Percentiles rank a stretch among this genome's conserved stretches.
Conservation (phyloP, 1,284 basidiomycete genomes). For the Dichomitus squalens region DNA sequence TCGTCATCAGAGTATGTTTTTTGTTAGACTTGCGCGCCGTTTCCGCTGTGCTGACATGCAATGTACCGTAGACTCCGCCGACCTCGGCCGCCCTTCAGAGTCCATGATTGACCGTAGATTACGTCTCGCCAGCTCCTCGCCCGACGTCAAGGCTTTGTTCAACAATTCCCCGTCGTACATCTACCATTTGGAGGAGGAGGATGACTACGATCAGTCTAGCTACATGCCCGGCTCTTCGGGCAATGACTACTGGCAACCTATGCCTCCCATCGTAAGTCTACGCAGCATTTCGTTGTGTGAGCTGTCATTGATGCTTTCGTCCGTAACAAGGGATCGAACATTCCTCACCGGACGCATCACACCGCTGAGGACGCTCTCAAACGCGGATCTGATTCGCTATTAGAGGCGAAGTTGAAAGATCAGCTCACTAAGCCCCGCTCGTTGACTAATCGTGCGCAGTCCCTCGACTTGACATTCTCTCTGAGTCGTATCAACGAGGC, state of each 20-base stretch:
- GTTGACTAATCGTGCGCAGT: slow-evolving; percentile 78
- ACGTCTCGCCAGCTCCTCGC: slow-evolving; percentile 84
- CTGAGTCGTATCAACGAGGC: slow-evolving; percentile 76
- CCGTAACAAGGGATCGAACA: slow-evolving; percentile 56
- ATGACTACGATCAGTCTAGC: slow-evolving; percentile 49
- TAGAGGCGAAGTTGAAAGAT: slow-evolving; percentile 86
- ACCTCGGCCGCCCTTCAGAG: slow-evolving; percentile 69
- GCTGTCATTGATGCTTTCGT: slow-evolving; percentile 19
- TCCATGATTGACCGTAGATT: slow-evolving; percentile 75
- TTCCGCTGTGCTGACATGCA: not conserved
- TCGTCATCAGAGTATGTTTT: slow-evolving; percentile 52
- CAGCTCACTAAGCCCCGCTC: slow-evolving; percentile 75
- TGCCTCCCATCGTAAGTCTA: slow-evolving; percentile 70
- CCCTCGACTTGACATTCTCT: slow-evolving; percentile 78
- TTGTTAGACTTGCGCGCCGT: not conserved
- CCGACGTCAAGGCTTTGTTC: slow-evolving; percentile 95
- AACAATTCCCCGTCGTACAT: slow-evolving; percentile 77
- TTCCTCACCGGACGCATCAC: slow-evolving; percentile 58
- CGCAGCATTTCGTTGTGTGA: not conserved
- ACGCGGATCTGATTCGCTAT: slow-evolving; percentile 83
- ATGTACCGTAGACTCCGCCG: slow-evolving; percentile 66
- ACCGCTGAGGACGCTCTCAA: slow-evolving; percentile 77
- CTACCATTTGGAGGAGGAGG: slow-evolving; percentile 75
- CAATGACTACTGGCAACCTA: slow-evolving; percentile 72
- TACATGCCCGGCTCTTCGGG: slow-evolving; percentile 53